Evolutionary conservation across 83 land plant genomes (phyloP).

Genomic region (Thuja plicata): DNA sequence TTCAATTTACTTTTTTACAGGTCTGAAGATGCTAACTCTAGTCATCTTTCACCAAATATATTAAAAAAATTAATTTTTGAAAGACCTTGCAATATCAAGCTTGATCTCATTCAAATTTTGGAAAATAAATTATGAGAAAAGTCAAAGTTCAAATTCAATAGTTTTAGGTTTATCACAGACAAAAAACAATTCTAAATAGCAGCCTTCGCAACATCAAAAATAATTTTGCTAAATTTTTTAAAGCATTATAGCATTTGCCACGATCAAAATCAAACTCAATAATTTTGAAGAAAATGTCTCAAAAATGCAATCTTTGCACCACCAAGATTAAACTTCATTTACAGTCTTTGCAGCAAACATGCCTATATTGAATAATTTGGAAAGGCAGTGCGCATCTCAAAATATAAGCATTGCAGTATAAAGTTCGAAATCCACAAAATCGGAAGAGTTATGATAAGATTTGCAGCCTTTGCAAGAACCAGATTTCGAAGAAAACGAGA

Average conservation of each 20-base stretch:
- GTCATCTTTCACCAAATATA: no score
- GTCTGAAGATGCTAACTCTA: no score
- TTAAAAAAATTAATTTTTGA: no score
- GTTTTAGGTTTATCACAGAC: no score
- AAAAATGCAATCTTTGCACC: neutral
- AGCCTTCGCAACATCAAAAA: neutral
- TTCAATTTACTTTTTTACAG: no score
- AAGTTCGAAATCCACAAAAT: neutral
- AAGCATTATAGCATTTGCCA: neutral
- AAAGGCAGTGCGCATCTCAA: neutral
- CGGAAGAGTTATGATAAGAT: neutral
- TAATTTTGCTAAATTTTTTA: neutral
- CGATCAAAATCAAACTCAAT: neutral
- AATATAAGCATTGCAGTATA: neutral
- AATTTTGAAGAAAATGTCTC: neutral
- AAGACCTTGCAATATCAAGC: neutral
- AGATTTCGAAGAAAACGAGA: neutral
- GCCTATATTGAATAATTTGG: neutral
- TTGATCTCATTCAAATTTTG: neutral
- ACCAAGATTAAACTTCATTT: neutral
- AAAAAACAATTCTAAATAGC: neutral
- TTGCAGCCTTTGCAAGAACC: neutral
- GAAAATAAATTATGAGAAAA: neutral
- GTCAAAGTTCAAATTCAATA: neutral
- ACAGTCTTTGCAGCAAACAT: neutral